These are phyloP conservation scores for Fusarium sacchari DNA, from an alignment of 2,329 filamentous ascomycete species.

Conservation along the genomic window DNA sequence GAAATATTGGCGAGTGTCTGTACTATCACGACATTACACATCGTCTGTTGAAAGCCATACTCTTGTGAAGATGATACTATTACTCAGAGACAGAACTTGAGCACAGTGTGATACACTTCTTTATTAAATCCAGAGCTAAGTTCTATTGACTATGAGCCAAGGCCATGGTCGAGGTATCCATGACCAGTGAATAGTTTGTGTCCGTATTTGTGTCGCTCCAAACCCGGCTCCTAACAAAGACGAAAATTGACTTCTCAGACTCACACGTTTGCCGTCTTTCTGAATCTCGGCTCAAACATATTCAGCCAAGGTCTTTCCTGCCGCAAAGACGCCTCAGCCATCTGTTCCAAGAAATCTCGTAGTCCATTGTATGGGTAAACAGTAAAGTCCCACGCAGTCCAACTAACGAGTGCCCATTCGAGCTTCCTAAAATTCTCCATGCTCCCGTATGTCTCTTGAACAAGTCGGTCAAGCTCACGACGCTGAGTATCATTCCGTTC, in stretches of 20 bases:
- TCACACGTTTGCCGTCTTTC: not conserved
- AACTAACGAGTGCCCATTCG: not conserved
- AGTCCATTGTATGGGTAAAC: not conserved
- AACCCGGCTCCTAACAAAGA: not conserved
- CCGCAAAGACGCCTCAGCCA: not conserved
- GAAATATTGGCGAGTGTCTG: not conserved
- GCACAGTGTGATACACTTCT: not conserved
- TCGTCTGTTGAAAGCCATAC: not conserved
- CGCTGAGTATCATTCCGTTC: not conserved
- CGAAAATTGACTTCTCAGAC: not conserved
- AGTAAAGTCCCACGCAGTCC: slow-evolving; percentile 3
- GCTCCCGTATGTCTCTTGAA: slow-evolving; percentile 2
- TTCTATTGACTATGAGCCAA: not conserved
- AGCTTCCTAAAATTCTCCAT: not conserved
- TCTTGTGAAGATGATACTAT: not conserved
- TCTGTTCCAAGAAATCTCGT: not conserved
- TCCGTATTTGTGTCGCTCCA: no score
- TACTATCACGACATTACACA: not conserved
- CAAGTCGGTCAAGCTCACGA: not conserved
- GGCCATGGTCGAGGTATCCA: no score
- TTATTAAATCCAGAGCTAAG: not conserved
- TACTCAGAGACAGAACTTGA: not conserved
- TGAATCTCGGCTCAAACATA: slow-evolving; percentile 6
- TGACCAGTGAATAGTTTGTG: no score
- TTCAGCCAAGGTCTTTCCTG: not conserved